These are phyloP conservation scores for Saturnispora zaruensis DNA, from an alignment of 805 yeast genomes.

Conservation along the genomic window DNA sequence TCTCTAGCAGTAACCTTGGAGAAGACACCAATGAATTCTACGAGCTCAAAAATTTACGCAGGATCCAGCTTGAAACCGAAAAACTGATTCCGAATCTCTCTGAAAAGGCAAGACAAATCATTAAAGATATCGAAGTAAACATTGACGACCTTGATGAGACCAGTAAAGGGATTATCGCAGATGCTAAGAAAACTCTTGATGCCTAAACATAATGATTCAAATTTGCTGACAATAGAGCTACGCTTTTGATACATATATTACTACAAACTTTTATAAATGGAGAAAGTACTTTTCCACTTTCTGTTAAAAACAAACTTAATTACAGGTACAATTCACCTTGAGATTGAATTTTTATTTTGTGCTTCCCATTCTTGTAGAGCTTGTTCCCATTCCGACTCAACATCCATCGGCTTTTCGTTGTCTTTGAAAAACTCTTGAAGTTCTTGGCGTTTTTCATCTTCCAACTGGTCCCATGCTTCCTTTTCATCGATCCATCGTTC, in stretches of 20 bases:
- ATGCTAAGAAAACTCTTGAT: conserved; percentile 17
- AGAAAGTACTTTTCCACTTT: neutral
- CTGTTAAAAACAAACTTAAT: neutral
- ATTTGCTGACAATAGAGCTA: neutral
- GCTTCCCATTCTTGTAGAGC: conserved; percentile 54
- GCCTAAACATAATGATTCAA: neutral
- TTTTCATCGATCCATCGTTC: conserved; percentile 94
- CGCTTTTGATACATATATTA: no score
- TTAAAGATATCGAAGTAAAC: conserved; percentile 20
- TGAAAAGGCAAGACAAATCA: conserved; percentile 18
- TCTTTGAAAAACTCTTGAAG: conserved; percentile 28
- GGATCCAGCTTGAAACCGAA: conserved; percentile 24
- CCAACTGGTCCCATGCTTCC: conserved; percentile 61
- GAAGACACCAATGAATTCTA: conserved; percentile 18
- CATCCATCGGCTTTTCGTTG: conserved; percentile 37
- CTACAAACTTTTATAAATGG: neutral
- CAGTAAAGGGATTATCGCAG: conserved; percentile 13
- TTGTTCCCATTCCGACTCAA: conserved; percentile 66
- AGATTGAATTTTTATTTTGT: conserved; percentile 14
- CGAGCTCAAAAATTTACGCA: conserved; percentile 1
- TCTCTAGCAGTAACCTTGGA: conserved; percentile 13
- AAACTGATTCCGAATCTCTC: conserved; percentile 23
- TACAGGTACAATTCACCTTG: conserved; percentile 2
- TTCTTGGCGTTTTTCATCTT: conserved; percentile 37
- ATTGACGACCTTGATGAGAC: conserved; percentile 9